phyloP scores from a whole-genome alignment of 2,329 filamentous ascomycete genomes.

The Fusarium veterinarium region DNA sequence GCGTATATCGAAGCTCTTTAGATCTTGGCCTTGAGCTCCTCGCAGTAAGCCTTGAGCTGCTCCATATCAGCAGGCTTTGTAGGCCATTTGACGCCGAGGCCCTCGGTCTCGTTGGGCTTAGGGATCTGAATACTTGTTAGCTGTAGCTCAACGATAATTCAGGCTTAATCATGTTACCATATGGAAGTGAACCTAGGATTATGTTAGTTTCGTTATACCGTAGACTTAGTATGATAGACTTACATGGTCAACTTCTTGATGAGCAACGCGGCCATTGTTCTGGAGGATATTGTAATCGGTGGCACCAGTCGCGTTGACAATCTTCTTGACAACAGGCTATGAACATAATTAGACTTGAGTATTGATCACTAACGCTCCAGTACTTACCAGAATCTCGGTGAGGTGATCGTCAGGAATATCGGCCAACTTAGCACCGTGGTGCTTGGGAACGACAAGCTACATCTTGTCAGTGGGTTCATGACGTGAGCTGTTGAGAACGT shows the following conservation, averaged over 20 bases:
- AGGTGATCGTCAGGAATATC: constrained; percentile 94
- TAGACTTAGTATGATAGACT: constrained; percentile 47
- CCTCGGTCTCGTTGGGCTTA: constrained; percentile 87
- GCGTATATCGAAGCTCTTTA: constrained; percentile 53
- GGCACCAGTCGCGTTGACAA: constrained; percentile 80
- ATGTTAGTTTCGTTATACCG: neutral
- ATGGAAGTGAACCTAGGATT: constrained; percentile 86
- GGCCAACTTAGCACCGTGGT: constrained; percentile 88
- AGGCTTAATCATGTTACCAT: constrained; percentile 66
- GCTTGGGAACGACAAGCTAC: constrained; percentile 95
- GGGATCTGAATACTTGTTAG: constrained; percentile 73
- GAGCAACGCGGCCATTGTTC: constrained; percentile 92
- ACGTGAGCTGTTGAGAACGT: constrained; percentile 49
- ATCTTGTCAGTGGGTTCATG: constrained; percentile 9
- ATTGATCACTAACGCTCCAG: neutral
- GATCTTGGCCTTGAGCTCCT: constrained; percentile 92
- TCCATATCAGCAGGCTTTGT: constrained; percentile 82
- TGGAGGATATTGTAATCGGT: constrained; percentile 93
- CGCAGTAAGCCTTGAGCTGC: constrained; percentile 79
- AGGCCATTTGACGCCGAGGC: constrained; percentile 85
- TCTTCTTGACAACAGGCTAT: constrained; percentile 76
- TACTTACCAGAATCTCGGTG: constrained; percentile 78
- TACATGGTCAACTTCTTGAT: constrained; percentile 94
- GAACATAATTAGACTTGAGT: constrained; percentile 2
- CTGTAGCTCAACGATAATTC: neutral